A percentile compares a stretch with the other conserved stretches of the same genome.
Evolutionary conservation across 306 rosid species (phyloP).

Genomic region (Psophocarpus tetragonolobus): DNA sequence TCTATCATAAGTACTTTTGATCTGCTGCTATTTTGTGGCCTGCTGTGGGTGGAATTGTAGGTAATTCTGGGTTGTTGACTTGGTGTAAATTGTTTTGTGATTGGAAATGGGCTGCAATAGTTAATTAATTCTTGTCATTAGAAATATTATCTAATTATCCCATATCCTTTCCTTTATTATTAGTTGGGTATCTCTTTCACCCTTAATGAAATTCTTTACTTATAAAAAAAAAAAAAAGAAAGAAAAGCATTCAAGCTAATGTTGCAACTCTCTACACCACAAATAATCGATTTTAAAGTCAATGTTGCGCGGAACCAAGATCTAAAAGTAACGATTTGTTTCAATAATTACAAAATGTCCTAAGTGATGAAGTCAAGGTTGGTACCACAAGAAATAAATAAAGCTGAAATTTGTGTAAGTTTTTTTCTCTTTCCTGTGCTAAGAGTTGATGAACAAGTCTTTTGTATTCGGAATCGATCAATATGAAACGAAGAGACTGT

Average conservation of each 20-base stretch:
- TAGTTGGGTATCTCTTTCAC: too few relatives aligned
- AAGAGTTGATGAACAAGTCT: neutral
- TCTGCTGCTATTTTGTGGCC: too few relatives aligned
- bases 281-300: neutral
- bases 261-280: neutral
- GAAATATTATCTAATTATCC: too few relatives aligned
- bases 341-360: neutral
- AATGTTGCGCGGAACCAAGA: neutral
- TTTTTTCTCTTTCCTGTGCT: neutral
- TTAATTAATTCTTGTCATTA: too few relatives aligned
- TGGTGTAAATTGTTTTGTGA: too few relatives aligned
- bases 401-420: neutral
- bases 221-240: neutral
- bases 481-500: neutral
- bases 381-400: conserved; percentile 10
- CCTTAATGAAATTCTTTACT: too few relatives aligned
- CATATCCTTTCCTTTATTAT: too few relatives aligned
- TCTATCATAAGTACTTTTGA: too few relatives aligned
- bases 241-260: neutral
- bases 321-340: neutral
- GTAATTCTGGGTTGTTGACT: too few relatives aligned
- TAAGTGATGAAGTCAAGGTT: conserved; percentile 5
- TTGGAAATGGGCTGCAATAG: too few relatives aligned
- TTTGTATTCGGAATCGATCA: neutral
- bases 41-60: too few relatives aligned